Base-by-base conservation (phyloP, 306 rosid genomes). In the Crataegus laevigata region DNA sequence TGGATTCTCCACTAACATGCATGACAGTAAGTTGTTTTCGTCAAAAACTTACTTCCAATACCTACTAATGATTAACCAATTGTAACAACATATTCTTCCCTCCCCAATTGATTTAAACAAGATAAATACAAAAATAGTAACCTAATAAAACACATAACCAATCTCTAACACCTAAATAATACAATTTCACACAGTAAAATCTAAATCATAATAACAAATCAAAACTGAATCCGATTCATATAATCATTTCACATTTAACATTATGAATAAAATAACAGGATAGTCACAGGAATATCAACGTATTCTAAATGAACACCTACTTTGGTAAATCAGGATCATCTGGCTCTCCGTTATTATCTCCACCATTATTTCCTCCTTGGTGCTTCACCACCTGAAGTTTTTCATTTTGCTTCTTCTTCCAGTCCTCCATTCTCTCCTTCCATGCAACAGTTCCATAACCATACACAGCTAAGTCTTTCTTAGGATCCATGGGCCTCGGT, bases 361-460 rank as follows among this genome's bases (percentile, higher is more conserved):
- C 89, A 17, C 84, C 88, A 26, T 82, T 87, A 73, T 75, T 30
- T 72, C 59, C 79, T 24, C 88, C 86, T 78, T 85, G 85, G 43
- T 89, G 91, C 83, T 86, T 87, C 70, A 91, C 90, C 81, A 89
- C 85, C 82, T 93, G 88, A 73, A 89, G 82, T 64, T 84, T 89
- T 77, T 84, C 97, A 77, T 81, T 89, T 82, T 89, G 98, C 72
- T 82, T 93, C 86, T 79, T 89, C 89, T 85, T 87, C 98, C 98
- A 93, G 1, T 93, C 96, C 71, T 93, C 97, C 98, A 91, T 85
- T 76, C 93, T 55, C 76, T 93, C 96, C 84, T 91, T 93, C 98
- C 98, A 93, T 4, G 97, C 86, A 19, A 93, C 93, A 83, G 96
- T 91, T 75, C 98, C 98, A 69, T 91, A 93, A 19, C 98, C 97